Evolutionary conservation across 768 basidiomycete species (phyloP).

Genomic region (Mycena olivaceomarginata): DNA sequence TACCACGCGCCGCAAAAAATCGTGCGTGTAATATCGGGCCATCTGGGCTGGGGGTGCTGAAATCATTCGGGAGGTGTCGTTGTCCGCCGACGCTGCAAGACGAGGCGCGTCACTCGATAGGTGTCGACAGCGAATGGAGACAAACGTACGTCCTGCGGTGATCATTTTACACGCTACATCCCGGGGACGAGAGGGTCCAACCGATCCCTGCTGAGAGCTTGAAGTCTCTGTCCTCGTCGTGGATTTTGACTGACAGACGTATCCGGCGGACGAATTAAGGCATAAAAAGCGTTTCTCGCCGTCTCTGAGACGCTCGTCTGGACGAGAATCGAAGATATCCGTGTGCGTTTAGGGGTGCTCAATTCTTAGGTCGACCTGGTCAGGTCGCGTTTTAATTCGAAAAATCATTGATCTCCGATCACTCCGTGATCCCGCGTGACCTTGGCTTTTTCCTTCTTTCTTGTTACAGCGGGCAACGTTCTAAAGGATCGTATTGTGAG

Average conservation of each 20-base stretch:
- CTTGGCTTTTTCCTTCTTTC: too few species aligned
- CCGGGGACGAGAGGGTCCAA: conserved; percentile 87
- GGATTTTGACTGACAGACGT: conserved; percentile 89
- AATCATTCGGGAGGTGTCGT: conserved; percentile 77
- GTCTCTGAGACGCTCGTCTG: conserved; percentile 75
- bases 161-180: conserved; percentile 76
- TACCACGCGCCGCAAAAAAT: too few species aligned
- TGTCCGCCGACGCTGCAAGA: conserved; percentile 59
- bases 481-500: too few species aligned
- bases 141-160: conserved; percentile 79
- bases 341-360: too few species aligned
- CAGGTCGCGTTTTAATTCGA: too few species aligned
- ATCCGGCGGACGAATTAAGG: conserved; percentile 59
- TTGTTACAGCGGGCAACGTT: too few species aligned
- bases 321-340: conserved; percentile 81
- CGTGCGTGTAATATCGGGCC: too few species aligned
- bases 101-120: conserved; percentile 12
- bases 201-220: conserved; percentile 88
- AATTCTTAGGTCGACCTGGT: too few species aligned
- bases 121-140: background rate
- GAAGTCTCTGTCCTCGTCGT: conserved; percentile 92
- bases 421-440: too few species aligned
- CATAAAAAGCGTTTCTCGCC: conserved; percentile 80
- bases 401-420: too few species aligned
- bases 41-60: too few species aligned